A percentile compares a stretch with the other conserved stretches of the same genome.
These are phyloP conservation scores for Chaetomium cochliodes DNA, from an alignment of 495 filamentous ascomycete species.

Conservation along the genomic window DNA sequence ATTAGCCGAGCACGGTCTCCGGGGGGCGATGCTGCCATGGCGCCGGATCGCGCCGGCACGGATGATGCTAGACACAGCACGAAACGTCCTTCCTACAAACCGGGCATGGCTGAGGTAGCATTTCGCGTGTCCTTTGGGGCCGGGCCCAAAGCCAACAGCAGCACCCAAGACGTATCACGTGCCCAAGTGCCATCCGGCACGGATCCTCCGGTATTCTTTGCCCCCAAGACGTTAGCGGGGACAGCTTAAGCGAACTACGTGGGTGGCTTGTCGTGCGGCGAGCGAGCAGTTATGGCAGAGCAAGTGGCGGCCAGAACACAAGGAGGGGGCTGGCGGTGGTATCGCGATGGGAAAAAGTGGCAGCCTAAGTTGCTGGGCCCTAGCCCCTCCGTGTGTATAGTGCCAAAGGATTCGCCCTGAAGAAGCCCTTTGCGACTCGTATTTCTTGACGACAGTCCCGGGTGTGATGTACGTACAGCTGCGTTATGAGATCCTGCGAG, in stretches of 20 bases:
- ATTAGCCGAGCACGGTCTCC: not conserved
- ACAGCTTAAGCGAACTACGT: not conserved
- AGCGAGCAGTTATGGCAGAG: not conserved
- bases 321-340: slow-evolving; percentile 8
- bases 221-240: slow-evolving; percentile 1
- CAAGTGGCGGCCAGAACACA: slow-evolving; percentile 8
- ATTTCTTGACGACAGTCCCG: not conserved
- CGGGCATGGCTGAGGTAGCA: not conserved
- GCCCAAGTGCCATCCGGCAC: not conserved
- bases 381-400: not conserved
- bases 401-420: slow-evolving; percentile 8
- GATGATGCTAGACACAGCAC: not conserved
- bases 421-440: not conserved
- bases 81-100: not conserved
- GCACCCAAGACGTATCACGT: not conserved
- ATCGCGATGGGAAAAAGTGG: not conserved
- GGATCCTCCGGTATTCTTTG: not conserved
- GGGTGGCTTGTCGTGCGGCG: slow-evolving; percentile 13
- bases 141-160: not conserved
- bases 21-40: not conserved
- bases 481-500: not conserved
- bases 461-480: not conserved
- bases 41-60: not conserved
- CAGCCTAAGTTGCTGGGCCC: not conserved
- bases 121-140: not conserved